Evolutionary conservation across 345 rosid genomes (phyloP).

Genomic region (Bruguiera parviflora): DNA sequence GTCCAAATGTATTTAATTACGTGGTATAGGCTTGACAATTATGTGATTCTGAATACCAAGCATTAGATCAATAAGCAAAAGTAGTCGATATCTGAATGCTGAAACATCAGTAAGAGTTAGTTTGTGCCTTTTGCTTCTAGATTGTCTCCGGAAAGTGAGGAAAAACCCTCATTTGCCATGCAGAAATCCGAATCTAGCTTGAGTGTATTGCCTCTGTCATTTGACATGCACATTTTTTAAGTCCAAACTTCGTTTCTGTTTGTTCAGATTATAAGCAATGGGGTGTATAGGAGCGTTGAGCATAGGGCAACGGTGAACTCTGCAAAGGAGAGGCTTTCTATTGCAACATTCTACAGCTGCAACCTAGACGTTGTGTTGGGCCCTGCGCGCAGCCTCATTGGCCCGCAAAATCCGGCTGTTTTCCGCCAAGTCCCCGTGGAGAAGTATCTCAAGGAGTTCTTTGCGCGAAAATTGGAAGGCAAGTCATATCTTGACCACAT

Average conservation of each 20-base stretch:
- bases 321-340: constrained; percentile 19
- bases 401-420: constrained; percentile 12
- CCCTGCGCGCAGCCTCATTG: constrained; percentile 23
- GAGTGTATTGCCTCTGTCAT: background rate
- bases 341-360: constrained; percentile 25
- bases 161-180: too few relatives aligned
- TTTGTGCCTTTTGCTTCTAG: too few relatives aligned
- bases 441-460: constrained; percentile 24
- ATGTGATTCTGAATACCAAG: too few relatives aligned
- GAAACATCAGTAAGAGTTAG: too few relatives aligned
- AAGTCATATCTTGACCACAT: constrained; percentile 29
- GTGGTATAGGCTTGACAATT: background rate
- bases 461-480: constrained; percentile 24
- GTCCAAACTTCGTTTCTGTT: background rate
- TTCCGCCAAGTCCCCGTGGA: constrained; percentile 16
- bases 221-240: background rate
- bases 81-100: too few relatives aligned
- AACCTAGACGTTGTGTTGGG: constrained; percentile 19
- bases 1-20: background rate
- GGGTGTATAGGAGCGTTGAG: constrained; percentile 23
- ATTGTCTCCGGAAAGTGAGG: too few relatives aligned
- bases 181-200: too few relatives aligned
- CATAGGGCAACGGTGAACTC: constrained; percentile 28
- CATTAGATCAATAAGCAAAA: background rate
- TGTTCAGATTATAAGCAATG: constrained; percentile 29